These are phyloP conservation scores for Trichosporon ovoides DNA, from an alignment of 1,284 basidiomycete genomes.

Conservation along the genomic window DNA sequence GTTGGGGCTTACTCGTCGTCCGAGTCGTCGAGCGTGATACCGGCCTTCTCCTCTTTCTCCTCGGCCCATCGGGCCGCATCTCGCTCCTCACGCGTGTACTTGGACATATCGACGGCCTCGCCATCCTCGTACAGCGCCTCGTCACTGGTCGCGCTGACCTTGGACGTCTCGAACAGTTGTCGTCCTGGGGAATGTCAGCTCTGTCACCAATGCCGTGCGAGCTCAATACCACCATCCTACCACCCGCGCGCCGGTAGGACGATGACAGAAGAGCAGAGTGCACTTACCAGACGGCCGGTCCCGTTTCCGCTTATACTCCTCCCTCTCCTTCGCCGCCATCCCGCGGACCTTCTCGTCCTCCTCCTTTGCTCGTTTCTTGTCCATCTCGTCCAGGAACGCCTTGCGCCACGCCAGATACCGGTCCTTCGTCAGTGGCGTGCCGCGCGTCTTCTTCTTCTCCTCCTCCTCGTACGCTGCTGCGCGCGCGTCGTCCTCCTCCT, in stretches of 20 bases:
- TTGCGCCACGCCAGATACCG: slow-evolving; percentile 77
- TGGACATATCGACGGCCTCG: slow-evolving; percentile 75
- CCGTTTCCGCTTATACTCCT: slow-evolving; percentile 69
- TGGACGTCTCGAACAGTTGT: slow-evolving; percentile 79
- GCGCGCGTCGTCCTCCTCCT: slow-evolving; percentile 63
- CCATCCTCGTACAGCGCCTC: slow-evolving; percentile 72
- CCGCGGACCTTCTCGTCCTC: slow-evolving; percentile 78
- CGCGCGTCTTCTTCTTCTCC: slow-evolving; percentile 79
- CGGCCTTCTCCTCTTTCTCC: slow-evolving; percentile 52
- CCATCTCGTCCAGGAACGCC: slow-evolving; percentile 67
- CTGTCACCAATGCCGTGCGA: background rate
- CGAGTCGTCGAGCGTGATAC: slow-evolving; percentile 12
- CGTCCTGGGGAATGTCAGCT: slow-evolving; percentile 57
- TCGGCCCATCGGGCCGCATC: slow-evolving; percentile 61
- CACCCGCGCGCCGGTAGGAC: background rate
- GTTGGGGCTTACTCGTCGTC: slow-evolving; percentile 22
- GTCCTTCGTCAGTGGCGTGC: slow-evolving; percentile 79
- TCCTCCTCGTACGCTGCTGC: slow-evolving; percentile 74
- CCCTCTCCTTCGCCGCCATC: slow-evolving; percentile 75
- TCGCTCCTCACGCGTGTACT: slow-evolving; percentile 67
- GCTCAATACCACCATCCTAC: too few species aligned
- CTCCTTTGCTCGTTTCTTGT: slow-evolving; percentile 58
- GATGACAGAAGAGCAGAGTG: too few species aligned
- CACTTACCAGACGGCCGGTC: slow-evolving; percentile 65
- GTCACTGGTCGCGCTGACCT: slow-evolving; percentile 62